Conservation (phyloP, 2,329 filamentous ascomycete species). For the Phaeosphaeria sp. region DNA sequence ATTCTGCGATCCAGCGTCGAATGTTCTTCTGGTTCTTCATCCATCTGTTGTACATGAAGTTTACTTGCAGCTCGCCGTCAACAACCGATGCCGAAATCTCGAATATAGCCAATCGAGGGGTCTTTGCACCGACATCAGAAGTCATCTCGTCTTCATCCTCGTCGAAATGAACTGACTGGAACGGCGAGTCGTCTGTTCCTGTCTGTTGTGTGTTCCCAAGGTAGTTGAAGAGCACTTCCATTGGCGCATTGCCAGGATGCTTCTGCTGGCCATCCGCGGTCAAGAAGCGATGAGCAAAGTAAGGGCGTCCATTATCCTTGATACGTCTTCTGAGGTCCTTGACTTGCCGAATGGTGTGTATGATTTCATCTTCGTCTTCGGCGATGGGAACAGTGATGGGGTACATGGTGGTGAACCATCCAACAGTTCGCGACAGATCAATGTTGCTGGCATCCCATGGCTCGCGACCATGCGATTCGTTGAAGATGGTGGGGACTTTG, state of each 20-base stretch:
- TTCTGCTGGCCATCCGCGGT: conserved; percentile 32
- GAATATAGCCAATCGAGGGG: conserved; percentile 37
- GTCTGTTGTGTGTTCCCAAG: conserved; percentile 59
- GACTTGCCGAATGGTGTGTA: conserved; percentile 60
- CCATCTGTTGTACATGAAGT: conserved; percentile 42
- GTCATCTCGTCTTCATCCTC: conserved; percentile 35
- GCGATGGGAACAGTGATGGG: conserved; percentile 56
- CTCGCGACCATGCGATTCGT: conserved; percentile 47
- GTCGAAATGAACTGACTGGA: conserved; percentile 42
- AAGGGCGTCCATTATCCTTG: conserved; percentile 55
- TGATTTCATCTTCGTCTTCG: conserved; percentile 56
- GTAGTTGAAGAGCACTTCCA: conserved; percentile 67
- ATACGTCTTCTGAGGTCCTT: conserved; percentile 61
- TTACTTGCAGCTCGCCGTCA: conserved; percentile 33
- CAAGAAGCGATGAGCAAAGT: conserved; percentile 53
- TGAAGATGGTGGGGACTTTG: conserved; percentile 57
- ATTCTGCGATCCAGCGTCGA: conserved; percentile 42
- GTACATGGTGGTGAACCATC: conserved; percentile 66
- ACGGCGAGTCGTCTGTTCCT: conserved; percentile 55
- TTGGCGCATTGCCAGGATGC: conserved; percentile 54
- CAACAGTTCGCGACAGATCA: conserved; percentile 64
- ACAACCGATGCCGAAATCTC: conserved; percentile 39
- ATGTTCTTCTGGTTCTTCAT: conserved; percentile 44
- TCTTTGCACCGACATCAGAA: conserved; percentile 36
- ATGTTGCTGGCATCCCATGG: conserved; percentile 53